Conservation (phyloP, 2,329 filamentous ascomycete genomes). For the Phialocephala subalpina region DNA sequence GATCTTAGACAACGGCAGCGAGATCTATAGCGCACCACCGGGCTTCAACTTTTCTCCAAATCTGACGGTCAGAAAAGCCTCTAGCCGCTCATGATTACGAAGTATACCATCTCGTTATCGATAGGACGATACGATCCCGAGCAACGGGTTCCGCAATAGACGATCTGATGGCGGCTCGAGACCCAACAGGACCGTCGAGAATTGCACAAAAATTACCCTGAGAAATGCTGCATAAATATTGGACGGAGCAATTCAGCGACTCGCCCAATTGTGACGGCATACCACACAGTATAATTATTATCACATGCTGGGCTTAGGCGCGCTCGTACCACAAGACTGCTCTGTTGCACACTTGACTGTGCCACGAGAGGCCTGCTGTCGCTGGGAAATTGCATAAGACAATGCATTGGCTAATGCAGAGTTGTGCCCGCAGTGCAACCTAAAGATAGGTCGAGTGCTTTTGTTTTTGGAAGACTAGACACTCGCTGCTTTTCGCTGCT, state of each 20-base stretch:
- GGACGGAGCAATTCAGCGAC: slow-evolving; percentile 23
- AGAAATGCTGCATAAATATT: slow-evolving; percentile 20
- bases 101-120: slow-evolving; percentile 19
- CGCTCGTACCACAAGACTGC: slow-evolving; percentile 23
- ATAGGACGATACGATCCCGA: slow-evolving; percentile 32
- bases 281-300: slow-evolving; percentile 22
- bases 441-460: slow-evolving; percentile 23
- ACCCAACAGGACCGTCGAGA: slow-evolving; percentile 11
- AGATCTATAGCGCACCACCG: neutral
- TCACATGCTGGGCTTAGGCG: slow-evolving; percentile 29
- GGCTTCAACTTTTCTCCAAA: neutral
- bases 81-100: slow-evolving; percentile 2
- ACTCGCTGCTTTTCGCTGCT: slow-evolving; percentile 20
- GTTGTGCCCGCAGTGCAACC: slow-evolving; percentile 20
- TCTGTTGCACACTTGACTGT: slow-evolving; percentile 25
- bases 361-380: slow-evolving; percentile 14
- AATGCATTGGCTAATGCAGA: slow-evolving; percentile 25
- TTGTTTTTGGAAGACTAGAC: slow-evolving; percentile 6
- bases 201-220: slow-evolving; percentile 1
- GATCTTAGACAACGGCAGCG: slow-evolving; percentile 12
- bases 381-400: slow-evolving; percentile 28
- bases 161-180: slow-evolving; percentile 21
- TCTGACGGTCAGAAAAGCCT: neutral
- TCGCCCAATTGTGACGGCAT: slow-evolving; percentile 29
- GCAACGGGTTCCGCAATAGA: slow-evolving; percentile 11